A percentile compares a stretch with the other conserved stretches of the same genome.
These are phyloP conservation scores for Phlyctochytrium bullatum DNA, from an alignment of 192 early-diverging fungal species.

Conservation along the genomic window DNA sequence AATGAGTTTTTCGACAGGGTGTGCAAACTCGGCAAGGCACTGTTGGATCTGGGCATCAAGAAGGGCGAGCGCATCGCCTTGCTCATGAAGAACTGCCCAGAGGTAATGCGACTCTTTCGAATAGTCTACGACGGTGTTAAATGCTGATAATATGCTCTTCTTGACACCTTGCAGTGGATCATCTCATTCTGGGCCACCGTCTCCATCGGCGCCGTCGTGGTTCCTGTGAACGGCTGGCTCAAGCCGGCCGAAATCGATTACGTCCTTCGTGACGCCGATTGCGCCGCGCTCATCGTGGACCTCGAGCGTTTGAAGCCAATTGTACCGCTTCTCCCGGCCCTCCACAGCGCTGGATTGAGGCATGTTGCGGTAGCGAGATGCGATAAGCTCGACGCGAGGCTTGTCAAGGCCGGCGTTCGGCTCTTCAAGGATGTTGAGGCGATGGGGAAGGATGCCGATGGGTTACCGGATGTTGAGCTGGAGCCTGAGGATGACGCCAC, in stretches of 20 bases:
- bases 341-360: too few species aligned
- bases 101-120: conserved; percentile 9
- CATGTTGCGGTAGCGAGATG: too few species aligned
- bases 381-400: too few species aligned
- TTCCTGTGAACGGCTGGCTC: conserved; percentile 24
- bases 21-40: conserved; percentile 13
- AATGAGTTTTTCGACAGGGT: not conserved
- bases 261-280: conserved; percentile 14
- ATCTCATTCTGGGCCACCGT: conserved; percentile 21
- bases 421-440: not conserved
- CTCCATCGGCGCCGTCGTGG: conserved; percentile 14
- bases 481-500: conserved; percentile 12
- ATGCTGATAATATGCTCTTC: too few species aligned
- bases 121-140: too few species aligned
- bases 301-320: conserved; percentile 5
- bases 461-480: conserved; percentile 9
- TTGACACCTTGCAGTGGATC: conserved; percentile 14
- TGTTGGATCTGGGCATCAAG: conserved; percentile 4
- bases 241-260: conserved; percentile 26
- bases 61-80: conserved; percentile 25
- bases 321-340: not conserved
- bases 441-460: not conserved
- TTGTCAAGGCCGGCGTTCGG: too few species aligned
- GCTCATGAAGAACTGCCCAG: conserved; percentile 21
- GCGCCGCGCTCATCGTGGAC: conserved; percentile 10